Evolutionary conservation across 2,329 filamentous ascomycete genomes (phyloP).

Genomic region (Botrytis cinerea): DNA sequence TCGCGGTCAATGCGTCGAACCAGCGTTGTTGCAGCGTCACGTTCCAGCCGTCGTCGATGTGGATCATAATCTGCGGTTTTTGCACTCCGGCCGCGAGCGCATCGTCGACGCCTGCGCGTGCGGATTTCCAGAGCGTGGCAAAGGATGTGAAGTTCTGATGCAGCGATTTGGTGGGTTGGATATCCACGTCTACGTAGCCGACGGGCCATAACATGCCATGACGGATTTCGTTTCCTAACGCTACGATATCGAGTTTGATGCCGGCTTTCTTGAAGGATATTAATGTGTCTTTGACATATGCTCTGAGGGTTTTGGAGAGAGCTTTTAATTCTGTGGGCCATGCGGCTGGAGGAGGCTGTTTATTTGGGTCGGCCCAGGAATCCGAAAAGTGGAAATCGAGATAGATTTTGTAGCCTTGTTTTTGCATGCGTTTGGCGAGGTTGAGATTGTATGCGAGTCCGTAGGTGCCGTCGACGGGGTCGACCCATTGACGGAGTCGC

Average conservation of each 20-base stretch:
- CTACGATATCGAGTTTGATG: conserved; percentile 61
- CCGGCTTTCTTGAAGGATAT: conserved; percentile 60
- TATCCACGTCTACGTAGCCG: conserved; percentile 52
- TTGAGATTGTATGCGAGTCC: conserved; percentile 68
- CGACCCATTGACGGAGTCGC: conserved; percentile 71
- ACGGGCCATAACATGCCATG: conserved; percentile 66
- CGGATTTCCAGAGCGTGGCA: conserved; percentile 61
- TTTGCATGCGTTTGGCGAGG: conserved; percentile 63
- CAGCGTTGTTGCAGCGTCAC: conserved; percentile 61
- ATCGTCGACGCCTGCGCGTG: conserved; percentile 62
- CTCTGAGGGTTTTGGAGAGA: conserved; percentile 62
- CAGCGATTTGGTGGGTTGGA: conserved; percentile 39
- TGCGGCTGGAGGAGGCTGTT: conserved; percentile 63
- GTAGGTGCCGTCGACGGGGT: conserved; percentile 63
- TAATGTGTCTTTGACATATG: conserved; percentile 64
- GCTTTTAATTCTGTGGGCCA: conserved; percentile 62
- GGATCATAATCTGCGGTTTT: conserved; percentile 70
- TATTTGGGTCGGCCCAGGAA: conserved; percentile 68
- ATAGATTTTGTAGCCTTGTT: conserved; percentile 57
- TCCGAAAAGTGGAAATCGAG: conserved; percentile 66
- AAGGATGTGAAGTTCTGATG: conserved; percentile 56
- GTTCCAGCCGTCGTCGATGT: conserved; percentile 73
- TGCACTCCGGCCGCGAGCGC: conserved; percentile 49
- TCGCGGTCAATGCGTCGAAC: conserved; percentile 63
- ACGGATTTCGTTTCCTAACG: conserved; percentile 74